Evolutionary conservation across 345 rosid species (phyloP).

Genomic region (Pelargonium nanum): DNA sequence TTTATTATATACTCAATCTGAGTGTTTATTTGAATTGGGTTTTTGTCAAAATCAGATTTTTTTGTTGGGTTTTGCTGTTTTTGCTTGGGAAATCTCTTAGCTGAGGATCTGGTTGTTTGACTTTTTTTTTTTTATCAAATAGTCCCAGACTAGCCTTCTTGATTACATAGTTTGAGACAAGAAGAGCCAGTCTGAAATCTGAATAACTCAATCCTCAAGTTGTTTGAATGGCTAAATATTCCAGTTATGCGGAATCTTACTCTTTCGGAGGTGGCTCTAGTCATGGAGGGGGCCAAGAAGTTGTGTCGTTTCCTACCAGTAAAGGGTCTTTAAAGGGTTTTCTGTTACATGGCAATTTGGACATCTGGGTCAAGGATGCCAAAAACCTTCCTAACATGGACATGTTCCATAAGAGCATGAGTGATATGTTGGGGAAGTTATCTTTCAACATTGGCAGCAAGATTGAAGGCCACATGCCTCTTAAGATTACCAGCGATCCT

Average conservation of each 20-base stretch:
- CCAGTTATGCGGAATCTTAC: conserved; percentile 26
- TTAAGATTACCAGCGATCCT: conserved; percentile 78
- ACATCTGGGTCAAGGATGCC: conserved; percentile 78
- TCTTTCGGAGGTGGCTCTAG: conserved; percentile 68
- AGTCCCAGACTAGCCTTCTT: neutral
- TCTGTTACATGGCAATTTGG: conserved; percentile 73
- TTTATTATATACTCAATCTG: conserved; percentile 1
- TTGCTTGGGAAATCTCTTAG: neutral
- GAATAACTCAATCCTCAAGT: neutral
- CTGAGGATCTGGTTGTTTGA: conserved; percentile 3
- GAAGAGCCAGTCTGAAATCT: neutral
- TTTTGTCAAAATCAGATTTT: conserved; percentile 6
- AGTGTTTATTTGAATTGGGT: conserved; percentile 1
- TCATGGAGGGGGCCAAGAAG: conserved; percentile 48
- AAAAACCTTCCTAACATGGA: conserved; percentile 87
- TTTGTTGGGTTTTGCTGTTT: neutral
- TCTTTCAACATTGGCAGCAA: conserved; percentile 33
- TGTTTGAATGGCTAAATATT: conserved; percentile 38
- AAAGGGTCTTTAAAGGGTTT: conserved; percentile 40
- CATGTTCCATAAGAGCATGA: conserved; percentile 55
- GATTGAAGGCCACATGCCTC: conserved; percentile 37
- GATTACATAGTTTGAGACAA: neutral
- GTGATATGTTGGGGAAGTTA: conserved; percentile 46
- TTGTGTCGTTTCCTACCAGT: conserved; percentile 42
- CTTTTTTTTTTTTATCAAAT: neutral